phyloP scores from a whole-genome alignment of 208 protist species.

The Leishmania major region DNA sequence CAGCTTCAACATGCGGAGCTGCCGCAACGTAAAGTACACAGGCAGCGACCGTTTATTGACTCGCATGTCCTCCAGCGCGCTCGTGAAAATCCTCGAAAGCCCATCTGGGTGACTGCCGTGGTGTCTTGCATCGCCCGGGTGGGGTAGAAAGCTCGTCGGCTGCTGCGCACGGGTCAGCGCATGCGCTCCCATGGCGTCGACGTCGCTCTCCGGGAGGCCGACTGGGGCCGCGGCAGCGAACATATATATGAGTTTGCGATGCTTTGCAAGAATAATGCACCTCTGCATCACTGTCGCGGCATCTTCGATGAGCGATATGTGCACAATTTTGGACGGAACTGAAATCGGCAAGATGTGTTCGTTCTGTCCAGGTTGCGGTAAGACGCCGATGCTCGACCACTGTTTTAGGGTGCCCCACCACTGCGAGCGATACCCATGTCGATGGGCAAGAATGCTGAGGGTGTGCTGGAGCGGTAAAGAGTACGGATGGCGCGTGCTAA shows the following conservation, averaged over 20 bases:
- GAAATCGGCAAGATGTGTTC: conserved; percentile 25
- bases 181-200: background rate
- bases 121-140: background rate
- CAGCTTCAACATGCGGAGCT: conserved; percentile 27
- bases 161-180: background rate
- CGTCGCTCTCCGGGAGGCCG: background rate
- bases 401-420: conserved; percentile 67
- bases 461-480: background rate
- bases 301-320: conserved; percentile 75
- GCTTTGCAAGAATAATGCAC: conserved; percentile 50
- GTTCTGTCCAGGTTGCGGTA: conserved; percentile 10
- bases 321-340: conserved; percentile 43
- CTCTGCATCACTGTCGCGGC: conserved; percentile 43
- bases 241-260: background rate
- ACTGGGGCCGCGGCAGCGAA: no score
- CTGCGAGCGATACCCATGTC: conserved; percentile 42
- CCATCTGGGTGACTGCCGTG: background rate
- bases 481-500: conserved; percentile 30
- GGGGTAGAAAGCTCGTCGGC: background rate
- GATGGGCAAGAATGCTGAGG: conserved; percentile 26
- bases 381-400: conserved; percentile 38
- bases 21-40: conserved; percentile 37
- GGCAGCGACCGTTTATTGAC: conserved; percentile 45
- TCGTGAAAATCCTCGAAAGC: background rate
- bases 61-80: conserved; percentile 33